These are phyloP conservation scores for Mycena crocata DNA, from an alignment of 768 basidiomycete genomes.

Conservation along the genomic window DNA sequence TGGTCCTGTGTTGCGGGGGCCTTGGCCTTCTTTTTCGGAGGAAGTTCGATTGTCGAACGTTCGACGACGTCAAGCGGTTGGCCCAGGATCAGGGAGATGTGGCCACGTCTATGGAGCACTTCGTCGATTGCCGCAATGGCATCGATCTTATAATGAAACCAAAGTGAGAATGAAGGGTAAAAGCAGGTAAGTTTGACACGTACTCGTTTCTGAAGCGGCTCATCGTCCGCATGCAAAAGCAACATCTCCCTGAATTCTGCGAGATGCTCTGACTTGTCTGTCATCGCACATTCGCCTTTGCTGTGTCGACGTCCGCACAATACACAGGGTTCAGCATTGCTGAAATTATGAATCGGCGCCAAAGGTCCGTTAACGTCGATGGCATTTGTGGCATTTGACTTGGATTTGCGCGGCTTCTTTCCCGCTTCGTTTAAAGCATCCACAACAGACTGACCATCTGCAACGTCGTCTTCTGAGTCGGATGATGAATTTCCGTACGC, in stretches of 20 bases:
- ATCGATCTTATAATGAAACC: constrained; percentile 57
- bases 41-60: constrained; percentile 32
- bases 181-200: constrained; percentile 31
- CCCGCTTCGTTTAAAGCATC: constrained; percentile 28
- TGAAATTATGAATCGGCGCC: constrained; percentile 32
- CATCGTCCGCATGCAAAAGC: constrained; percentile 70
- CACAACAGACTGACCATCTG: constrained; percentile 18
- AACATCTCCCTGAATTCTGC: constrained; percentile 78
- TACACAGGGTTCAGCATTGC: constrained; percentile 56
- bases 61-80: constrained; percentile 73
- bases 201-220: constrained; percentile 75
- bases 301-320: constrained; percentile 71
- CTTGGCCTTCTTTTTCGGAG: constrained; percentile 40
- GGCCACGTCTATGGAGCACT: constrained; percentile 66
- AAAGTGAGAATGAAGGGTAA: constrained; percentile 23
- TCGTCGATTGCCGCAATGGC: constrained; percentile 81
- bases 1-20: background rate
- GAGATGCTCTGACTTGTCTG: constrained; percentile 71
- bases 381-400: constrained; percentile 16
- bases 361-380: constrained; percentile 23
- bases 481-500: constrained; percentile 29
- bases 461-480: constrained; percentile 19
- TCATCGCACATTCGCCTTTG: constrained; percentile 69
- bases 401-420: constrained; percentile 26
- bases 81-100: constrained; percentile 65